Base-by-base conservation (phyloP, 768 basidiomycete genomes). In the Lyophyllum atratum region DNA sequence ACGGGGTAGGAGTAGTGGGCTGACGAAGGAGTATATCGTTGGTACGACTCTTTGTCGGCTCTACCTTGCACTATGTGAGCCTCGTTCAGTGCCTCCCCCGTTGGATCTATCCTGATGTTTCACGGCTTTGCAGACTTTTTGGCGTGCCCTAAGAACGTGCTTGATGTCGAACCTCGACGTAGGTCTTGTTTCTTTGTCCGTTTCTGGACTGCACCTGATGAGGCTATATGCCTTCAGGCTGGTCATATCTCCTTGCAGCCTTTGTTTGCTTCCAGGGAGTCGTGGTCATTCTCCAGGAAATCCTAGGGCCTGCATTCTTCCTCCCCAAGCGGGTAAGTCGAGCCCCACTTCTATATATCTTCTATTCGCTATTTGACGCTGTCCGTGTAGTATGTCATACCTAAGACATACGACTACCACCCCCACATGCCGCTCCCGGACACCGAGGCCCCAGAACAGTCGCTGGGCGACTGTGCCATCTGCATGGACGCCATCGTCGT, bases 401-500 rank as follows among this genome's bases (percentile, higher is more conserved):
- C 78, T 6, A 83, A 88, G 63, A 72, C 77, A 17, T 92, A 95
- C 72, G 84, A 96, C 68, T 97, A 96, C 65, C 94, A 95, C 69
- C 94, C 93, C 7, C 76, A 80, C 2, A 73, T 96, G 37, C 88
- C 91, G 0, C 60, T 82, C 1, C 79, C 86, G 0, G 90, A 93
- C 65, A 68, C 88, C 0, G 92, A 94, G 68, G 80, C 89, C 2
- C 86, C 87, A 1, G 87, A 88, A 44, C 85, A 87, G 61, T 82
- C 88, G 2, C 74, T 93, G 15, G 93, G 91, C 7, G 92, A 95
- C 67, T 97, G 94, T 64, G 85, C 92, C 6, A 95, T 97, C 51
- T 96, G 94, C 65, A 95, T 96, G 92, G 94, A 96, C 56, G 81
- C 85, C 4, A 95, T 95, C 60, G 65, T 83, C 39, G 68, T 83